A percentile compares a stretch with the other conserved stretches of the same genome.
phyloP scores from a whole-genome alignment of 441 rosid species.

The Sinapis alba region DNA sequence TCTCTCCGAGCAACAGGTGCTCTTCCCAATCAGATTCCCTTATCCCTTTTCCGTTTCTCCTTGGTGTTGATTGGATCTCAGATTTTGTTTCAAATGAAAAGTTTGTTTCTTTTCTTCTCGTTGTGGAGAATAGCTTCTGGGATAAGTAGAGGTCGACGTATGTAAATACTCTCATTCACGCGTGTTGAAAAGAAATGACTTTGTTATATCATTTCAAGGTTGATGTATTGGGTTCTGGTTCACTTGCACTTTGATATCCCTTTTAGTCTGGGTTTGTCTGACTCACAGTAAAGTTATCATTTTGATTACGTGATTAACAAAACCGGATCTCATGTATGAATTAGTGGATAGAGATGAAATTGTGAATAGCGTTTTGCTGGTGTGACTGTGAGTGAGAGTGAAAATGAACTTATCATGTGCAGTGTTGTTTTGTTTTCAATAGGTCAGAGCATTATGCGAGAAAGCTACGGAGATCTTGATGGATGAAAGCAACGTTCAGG shows the following conservation, averaged over 20 bases:
- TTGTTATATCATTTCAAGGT: neutral
- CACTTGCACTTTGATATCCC: neutral
- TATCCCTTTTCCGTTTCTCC: neutral
- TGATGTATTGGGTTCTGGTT: neutral
- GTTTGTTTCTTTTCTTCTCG: neutral
- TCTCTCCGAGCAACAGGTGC: slow-evolving; percentile 64
- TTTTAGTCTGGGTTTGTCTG: too few relatives aligned
- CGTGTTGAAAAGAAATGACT: neutral
- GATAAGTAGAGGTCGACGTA: neutral
- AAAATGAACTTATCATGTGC: slow-evolving; percentile 20
- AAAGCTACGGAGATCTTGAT: slow-evolving; percentile 75
- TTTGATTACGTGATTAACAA: neutral
- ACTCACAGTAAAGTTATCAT: neutral
- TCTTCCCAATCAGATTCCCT: neutral
- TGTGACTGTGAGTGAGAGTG: too few relatives aligned
- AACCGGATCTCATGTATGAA: neutral
- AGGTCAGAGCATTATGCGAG: slow-evolving; percentile 73
- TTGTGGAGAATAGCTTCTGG: neutral
- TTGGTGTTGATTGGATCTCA: slow-evolving; percentile 26
- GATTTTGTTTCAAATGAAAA: slow-evolving; percentile 8
- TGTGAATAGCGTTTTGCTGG: neutral
- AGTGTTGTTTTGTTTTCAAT: slow-evolving; percentile 19
- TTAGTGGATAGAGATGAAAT: neutral
- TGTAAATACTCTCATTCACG: too few relatives aligned
- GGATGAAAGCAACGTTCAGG: slow-evolving; percentile 85